Evolutionary conservation across 2,329 filamentous ascomycete species (phyloP).

Genomic region (Mollisia scopiformis): DNA sequence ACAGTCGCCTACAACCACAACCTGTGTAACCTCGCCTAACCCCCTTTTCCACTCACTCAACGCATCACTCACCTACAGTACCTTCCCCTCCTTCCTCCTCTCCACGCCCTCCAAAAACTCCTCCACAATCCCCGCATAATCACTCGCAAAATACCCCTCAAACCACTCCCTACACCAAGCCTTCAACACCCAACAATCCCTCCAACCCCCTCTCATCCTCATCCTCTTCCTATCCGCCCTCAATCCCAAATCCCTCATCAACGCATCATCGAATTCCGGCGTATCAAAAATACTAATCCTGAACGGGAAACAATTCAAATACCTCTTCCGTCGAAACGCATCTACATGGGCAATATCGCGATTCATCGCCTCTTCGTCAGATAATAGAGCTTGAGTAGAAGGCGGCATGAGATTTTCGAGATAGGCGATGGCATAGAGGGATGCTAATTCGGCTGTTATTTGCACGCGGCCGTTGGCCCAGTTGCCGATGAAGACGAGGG

Average conservation of each 20-base stretch:
- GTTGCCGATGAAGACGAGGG: conserved; percentile 11
- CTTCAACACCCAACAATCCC: conserved; percentile 15
- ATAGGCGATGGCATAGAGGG: conserved; percentile 20
- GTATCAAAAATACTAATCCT: conserved; percentile 9
- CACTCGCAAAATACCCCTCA: conserved; percentile 11
- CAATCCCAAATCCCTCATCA: conserved; percentile 14
- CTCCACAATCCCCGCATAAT: conserved; percentile 14
- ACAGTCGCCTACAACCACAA: no score
- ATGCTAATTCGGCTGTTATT: conserved; percentile 7
- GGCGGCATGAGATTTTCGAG: conserved; percentile 12
- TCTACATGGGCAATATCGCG: conserved; percentile 14
- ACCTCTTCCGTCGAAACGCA: conserved; percentile 11
- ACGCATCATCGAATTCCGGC: conserved; percentile 5
- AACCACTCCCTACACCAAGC: conserved; percentile 21
- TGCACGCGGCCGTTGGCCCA: conserved; percentile 1
- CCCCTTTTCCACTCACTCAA: no score
- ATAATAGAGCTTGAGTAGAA: neutral
- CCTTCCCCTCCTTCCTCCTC: neutral
- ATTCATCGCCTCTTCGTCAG: conserved; percentile 13
- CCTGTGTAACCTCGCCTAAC: no score
- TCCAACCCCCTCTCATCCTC: conserved; percentile 6
- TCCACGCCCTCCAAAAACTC: conserved; percentile 13
- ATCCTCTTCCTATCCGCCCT: conserved; percentile 17
- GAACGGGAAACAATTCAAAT: conserved; percentile 1
- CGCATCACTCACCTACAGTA: neutral